Evolutionary conservation across 768 basidiomycete genomes (phyloP), one percentile per base, ranked within the genome.

Genomic region (Suillus paluster): DNA sequence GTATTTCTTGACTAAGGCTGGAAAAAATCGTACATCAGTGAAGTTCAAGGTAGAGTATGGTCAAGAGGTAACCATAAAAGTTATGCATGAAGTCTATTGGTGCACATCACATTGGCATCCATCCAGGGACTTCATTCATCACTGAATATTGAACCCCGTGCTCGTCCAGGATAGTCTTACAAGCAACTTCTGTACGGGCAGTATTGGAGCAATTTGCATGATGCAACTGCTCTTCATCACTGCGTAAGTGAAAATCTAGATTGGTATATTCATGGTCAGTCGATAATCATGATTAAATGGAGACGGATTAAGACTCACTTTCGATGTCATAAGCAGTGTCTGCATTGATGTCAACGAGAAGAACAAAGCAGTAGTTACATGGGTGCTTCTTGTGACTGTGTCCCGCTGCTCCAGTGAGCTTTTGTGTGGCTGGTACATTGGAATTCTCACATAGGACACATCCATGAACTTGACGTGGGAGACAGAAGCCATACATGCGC

Each of bases 81-180:
- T 68, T 68, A 57, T 75, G 75, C 73, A 75, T 75, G 60, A 76
- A 74, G 59, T 77, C 73, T 2, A 75, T 64, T 1, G 66, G 64
- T 0, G 69, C 69, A 57, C 70, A 57, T 12, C 42, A 54, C 4
- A 63, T 56, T 6, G 75, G 76, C 4, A 61, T 60, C 75, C 75
- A 77, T 19, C 68, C 66, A 7, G 72, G 63, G 49, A 76, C 61
- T 8, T 58, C 10, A 46, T 77, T 70, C 19, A 77, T 57, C 7
- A 63, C 57, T 12, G 68, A 65, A 61, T 62, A 74, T 12, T 66
- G 61, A 70, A 60, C 27, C 73, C 30, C 71, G 48, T 66, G 48
- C 46, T 69, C 64, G 19, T 58, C 45, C 1, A 74, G 1, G 60
- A 69, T 25, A n/a, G 10, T 4, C n/a, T 44, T 44, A 10, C n/a